These are phyloP conservation scores for Puccinia coronata DNA, from an alignment of 1,284 basidiomycete species.

Conservation along the genomic window DNA sequence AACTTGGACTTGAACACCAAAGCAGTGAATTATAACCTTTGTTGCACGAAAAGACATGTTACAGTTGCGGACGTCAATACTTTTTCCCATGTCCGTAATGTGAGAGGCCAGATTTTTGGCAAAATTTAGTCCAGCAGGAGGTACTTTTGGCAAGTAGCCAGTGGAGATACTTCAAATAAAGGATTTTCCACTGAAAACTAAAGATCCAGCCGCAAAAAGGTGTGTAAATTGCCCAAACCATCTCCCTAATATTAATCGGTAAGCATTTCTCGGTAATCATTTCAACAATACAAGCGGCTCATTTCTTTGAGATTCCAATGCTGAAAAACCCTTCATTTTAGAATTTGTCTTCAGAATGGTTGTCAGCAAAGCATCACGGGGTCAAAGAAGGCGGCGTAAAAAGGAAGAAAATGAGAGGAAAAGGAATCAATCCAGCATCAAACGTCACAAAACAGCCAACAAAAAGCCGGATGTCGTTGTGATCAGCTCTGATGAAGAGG, in stretches of 20 bases:
- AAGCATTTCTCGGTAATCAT: neutral
- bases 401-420: neutral
- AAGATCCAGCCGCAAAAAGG: too few relatives aligned
- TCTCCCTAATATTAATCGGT: neutral
- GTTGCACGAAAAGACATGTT: too few relatives aligned
- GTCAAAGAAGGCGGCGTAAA: neutral
- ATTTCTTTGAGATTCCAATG: neutral
- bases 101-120: neutral
- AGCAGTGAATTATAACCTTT: too few relatives aligned
- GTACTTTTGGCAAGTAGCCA: neutral
- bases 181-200: neutral
- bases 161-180: neutral
- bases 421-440: neutral
- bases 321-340: neutral
- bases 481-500: too few relatives aligned
- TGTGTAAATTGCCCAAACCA: neutral
- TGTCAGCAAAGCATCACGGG: neutral
- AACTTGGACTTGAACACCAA: too few relatives aligned
- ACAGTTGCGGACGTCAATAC: too few relatives aligned
- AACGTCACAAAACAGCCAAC: neutral
- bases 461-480: too few relatives aligned
- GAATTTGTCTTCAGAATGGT: neutral
- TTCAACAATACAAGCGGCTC: neutral
- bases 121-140: neutral
- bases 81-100: conserved; percentile 1